Evolutionary conservation across 2,329 filamentous ascomycete genomes (phyloP), one percentile per base, ranked within the genome.

Genomic region (Alternaria angustiovoidea): DNA sequence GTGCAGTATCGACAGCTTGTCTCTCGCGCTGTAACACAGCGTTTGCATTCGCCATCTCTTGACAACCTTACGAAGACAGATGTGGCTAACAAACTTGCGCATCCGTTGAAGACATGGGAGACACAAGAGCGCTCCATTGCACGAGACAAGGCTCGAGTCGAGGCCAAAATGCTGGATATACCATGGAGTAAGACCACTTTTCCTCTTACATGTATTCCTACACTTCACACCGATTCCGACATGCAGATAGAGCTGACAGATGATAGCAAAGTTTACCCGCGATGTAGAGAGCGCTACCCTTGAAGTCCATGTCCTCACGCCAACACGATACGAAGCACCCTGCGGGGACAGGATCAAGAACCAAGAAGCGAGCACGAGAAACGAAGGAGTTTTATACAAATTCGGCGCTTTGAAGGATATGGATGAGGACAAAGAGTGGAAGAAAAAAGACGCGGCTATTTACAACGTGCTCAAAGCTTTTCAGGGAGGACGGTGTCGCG

Each of bases 1-100:
- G 30, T 61, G 4, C 36, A 57, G 5, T 70, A 70, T 48, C 54
- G 68, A 47, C 64, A 65, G n/a, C 64, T 70, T 41, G 42, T 69
- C 14, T 70, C 66, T 3, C 49, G 63, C 7, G 64, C 54, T 1
- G 36, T 46, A 28, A 70, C 68, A 2, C 68, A 70, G 42, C 61
- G 63, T 9, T 30, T 69, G 5, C 63, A 67, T n/a, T 61, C 56
- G 3, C 46, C 61, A 5, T 57, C 57, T 2, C 55, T 58, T n/a
- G 53, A 55, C 0, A 18, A 42, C 1, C n/a, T 49, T 5, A 30
- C 34, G 0, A 22, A n/a, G 32, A 49, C 20, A 6, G 8, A 36
- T 16, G 18, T 4, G 46, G 20, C 20, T 12, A 3, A 5, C 6
- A 11, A 4, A 36, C 7, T 24, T 5, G 32, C 16, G 16, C 20